Conservation (phyloP, 257 asterid genomes). For the Lavandula angustifolia region DNA sequence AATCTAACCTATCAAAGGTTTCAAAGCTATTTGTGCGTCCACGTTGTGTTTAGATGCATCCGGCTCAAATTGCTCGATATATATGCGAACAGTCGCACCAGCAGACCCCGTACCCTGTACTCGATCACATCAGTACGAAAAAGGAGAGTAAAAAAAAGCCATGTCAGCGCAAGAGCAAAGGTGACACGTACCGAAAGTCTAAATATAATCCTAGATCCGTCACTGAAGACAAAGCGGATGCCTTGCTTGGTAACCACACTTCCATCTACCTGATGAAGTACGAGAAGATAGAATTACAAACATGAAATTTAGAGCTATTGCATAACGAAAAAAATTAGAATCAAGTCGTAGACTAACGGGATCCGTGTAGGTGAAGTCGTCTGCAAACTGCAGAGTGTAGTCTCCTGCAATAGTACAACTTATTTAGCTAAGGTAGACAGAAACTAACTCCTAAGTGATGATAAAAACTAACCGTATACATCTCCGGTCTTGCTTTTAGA, state of each 20-base stretch:
- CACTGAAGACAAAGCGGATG: conserved; percentile 79
- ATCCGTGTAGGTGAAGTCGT: conserved; percentile 89
- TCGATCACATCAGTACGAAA: conserved; percentile 16
- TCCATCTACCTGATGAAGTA: conserved; percentile 76
- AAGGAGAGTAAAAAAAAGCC: background rate
- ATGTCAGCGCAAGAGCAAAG: background rate
- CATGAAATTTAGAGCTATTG: background rate
- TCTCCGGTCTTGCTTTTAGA: conserved; percentile 79
- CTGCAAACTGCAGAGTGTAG: conserved; percentile 82
- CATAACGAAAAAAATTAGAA: conserved; percentile 8
- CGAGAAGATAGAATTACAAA: conserved; percentile 22
- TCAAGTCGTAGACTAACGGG: conserved; percentile 61
- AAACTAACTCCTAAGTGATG: background rate
- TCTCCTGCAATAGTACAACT: conserved; percentile 52
- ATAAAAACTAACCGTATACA: conserved; percentile 53
- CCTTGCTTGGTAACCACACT: conserved; percentile 91
- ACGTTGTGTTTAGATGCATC: conserved; percentile 72
- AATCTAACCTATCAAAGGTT: conserved; percentile 72
- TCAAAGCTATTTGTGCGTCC: conserved; percentile 86
- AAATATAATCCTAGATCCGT: conserved; percentile 90
- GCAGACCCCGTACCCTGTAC: conserved; percentile 96
- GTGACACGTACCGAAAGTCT: conserved; percentile 70
- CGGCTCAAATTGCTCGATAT: conserved; percentile 81
- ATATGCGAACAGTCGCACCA: conserved; percentile 90
- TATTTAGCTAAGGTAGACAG: conserved; percentile 20